Conservation (phyloP, 2,329 filamentous ascomycete species). For the Metarhizium album region DNA sequence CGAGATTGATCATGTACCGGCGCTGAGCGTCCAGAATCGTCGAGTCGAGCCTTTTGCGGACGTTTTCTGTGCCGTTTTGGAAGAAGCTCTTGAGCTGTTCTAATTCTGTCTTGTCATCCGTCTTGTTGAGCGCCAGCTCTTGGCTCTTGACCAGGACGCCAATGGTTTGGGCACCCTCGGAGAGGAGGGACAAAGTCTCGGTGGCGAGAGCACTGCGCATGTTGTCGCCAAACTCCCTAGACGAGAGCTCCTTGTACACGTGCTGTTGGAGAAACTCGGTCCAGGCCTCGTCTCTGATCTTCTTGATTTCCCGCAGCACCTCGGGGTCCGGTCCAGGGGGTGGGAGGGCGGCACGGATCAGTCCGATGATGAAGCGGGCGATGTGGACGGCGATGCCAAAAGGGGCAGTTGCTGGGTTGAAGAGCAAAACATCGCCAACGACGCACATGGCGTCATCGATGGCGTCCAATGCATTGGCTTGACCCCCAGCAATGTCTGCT, state of each 20-base stretch:
- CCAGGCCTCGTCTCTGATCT: not conserved
- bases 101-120: not conserved
- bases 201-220: not conserved
- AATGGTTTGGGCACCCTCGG: slow-evolving; percentile 1
- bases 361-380: not conserved
- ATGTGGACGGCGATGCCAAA: slow-evolving; percentile 1
- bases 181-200: not conserved
- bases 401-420: not conserved
- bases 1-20: not conserved
- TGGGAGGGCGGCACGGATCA: not conserved
- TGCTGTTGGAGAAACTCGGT: not conserved
- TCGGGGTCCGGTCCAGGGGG: not conserved
- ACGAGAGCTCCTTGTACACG: not conserved
- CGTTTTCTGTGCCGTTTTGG: not conserved
- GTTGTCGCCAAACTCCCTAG: not conserved
- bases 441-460: slow-evolving; percentile 2
- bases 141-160: not conserved
- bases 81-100: not conserved
- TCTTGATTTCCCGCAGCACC: not conserved
- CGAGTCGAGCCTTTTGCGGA: not conserved
- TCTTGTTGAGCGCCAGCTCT: not conserved
- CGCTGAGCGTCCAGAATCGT: not conserved
- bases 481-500: not conserved
- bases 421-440: slow-evolving; percentile 1
- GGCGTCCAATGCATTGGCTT: not conserved